Evolutionary conservation across 129 eudicot genomes (phyloP), one percentile per base, ranked within the genome.

Genomic region (Sambucus nigra): DNA sequence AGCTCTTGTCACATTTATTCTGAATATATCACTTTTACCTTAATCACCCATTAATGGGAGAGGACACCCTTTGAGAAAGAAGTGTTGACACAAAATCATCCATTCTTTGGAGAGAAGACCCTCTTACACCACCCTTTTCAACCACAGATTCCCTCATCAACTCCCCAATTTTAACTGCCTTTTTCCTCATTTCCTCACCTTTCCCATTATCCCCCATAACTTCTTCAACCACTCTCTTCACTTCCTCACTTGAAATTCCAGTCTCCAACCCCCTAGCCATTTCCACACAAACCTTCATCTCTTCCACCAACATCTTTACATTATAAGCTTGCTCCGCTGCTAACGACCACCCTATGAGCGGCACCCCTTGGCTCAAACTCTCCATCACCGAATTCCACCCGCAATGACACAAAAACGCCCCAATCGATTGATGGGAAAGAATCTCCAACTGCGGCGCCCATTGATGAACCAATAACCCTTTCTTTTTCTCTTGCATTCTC

Each of bases 381-480:
- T 85, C 95, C 79, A 81, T 23, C 53, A 68, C 62, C 0, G 98
- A 85, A 55, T 81, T 89, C 95, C 98, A 89, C 26, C 97, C 93
- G 15, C 95, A 84, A 67, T 89, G 93, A 13, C 76, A 81, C 55
- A 88, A 41, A 46, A 85, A 81, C 15, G 83, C 93, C 5, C 76
- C 86, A 0, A 73, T 81, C 7, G 95, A 78, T 42, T 31, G 42
- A 51, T 81, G 93, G 18, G 84, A 62, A 23, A 84, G 59, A 13
- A 89, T 84, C 59, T 84, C 93, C 73, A 79, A 33, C 27, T 89
- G 94, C 4, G 97, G 95, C 0, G 84, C 97, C 88, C 95, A 84
- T 14, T 68, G 49, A 7, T 69, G 71, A 56, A 84, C 79, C 28
- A 89, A 11, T 27, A 88, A 55, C 5, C 95, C 97, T 42, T 50